A percentile compares a stretch with the other conserved stretches of the same genome.
phyloP scores from a whole-genome alignment of 2,329 filamentous ascomycete genomes.

The Lizonia empirigonia region DNA sequence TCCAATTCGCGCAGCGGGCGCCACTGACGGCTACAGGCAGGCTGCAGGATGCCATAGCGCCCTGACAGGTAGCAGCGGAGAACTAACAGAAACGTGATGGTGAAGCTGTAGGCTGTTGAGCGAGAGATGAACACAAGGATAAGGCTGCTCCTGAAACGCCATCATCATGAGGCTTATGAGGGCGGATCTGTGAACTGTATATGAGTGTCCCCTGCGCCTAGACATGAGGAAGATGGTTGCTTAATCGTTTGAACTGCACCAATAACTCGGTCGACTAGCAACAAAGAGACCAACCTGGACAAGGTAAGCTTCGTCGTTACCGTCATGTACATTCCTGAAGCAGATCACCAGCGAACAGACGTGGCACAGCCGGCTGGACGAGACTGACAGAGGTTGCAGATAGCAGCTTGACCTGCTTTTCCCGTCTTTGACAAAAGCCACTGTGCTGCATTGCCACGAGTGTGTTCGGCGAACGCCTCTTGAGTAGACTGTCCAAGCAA shows the following conservation, averaged over 20 bases:
- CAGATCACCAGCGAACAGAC: conserved; percentile 11
- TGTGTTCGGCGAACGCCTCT: conserved; percentile 1
- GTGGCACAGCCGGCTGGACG: conserved; percentile 11
- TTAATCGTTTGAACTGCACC: conserved; percentile 25
- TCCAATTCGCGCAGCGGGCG: conserved; percentile 36
- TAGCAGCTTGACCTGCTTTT: conserved; percentile 26
- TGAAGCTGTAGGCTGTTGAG: conserved; percentile 35
- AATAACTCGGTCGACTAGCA: conserved; percentile 1
- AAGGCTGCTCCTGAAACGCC: conserved; percentile 34
- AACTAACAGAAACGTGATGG: conserved; percentile 35
- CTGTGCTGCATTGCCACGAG: conserved; percentile 8
- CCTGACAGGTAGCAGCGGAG: conserved; percentile 34
- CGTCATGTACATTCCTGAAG: conserved; percentile 15
- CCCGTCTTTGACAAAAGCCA: background rate
- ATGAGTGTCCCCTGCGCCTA: conserved; percentile 40
- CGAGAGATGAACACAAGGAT: conserved; percentile 41
- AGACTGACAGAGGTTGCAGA: conserved; percentile 25
- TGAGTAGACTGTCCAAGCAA: conserved; percentile 3
- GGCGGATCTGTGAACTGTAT: conserved; percentile 36
- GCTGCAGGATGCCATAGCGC: conserved; percentile 41
- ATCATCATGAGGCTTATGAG: conserved; percentile 33
- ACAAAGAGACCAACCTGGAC: background rate
- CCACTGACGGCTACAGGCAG: conserved; percentile 42
- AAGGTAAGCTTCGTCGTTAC: conserved; percentile 9
- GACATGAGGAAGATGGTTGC: conserved; percentile 23